These are phyloP conservation scores for Pythium grandisporangium DNA, from an alignment of 352 stramenopile genomes.

Conservation along the genomic window DNA sequence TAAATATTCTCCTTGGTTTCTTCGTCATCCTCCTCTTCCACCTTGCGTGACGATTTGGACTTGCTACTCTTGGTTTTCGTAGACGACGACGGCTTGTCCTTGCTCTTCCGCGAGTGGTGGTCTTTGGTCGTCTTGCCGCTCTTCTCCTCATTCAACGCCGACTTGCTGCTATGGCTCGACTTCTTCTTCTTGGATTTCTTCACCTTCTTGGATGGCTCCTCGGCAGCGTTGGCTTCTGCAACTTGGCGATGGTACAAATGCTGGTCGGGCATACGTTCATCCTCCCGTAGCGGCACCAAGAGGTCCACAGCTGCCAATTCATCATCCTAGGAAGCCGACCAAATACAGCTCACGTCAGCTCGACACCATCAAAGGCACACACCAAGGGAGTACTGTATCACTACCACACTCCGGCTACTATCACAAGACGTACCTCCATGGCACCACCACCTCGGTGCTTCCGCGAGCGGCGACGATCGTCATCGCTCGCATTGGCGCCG, in stretches of 20 bases:
- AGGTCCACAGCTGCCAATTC: constrained; percentile 73
- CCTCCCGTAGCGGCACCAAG: constrained; percentile 57
- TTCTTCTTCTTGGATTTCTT: constrained; percentile 68
- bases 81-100: constrained; percentile 9
- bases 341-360: neutral
- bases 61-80: too few relatives aligned
- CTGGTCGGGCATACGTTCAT: constrained; percentile 71
- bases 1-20: constrained; percentile 46
- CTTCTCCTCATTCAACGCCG: constrained; percentile 15
- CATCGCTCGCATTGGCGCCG: constrained; percentile 54
- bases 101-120: constrained; percentile 12
- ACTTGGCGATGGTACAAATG: constrained; percentile 73
- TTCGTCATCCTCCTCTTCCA: constrained; percentile 14
- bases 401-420: too few relatives aligned
- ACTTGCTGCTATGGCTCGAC: constrained; percentile 7
- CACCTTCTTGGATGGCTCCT: constrained; percentile 16
- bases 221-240: constrained; percentile 7
- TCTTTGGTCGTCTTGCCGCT: constrained; percentile 33
- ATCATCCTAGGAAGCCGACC: constrained; percentile 26
- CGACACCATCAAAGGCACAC: neutral
- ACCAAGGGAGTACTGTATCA: too few relatives aligned
- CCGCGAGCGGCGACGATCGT: constrained; percentile 38
- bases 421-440: constrained; percentile 24
- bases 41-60: too few relatives aligned
- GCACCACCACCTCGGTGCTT: constrained; percentile 36